Evolutionary conservation across 23 red algal species (phyloP).

Genomic region (Rhodosorus marinus): DNA sequence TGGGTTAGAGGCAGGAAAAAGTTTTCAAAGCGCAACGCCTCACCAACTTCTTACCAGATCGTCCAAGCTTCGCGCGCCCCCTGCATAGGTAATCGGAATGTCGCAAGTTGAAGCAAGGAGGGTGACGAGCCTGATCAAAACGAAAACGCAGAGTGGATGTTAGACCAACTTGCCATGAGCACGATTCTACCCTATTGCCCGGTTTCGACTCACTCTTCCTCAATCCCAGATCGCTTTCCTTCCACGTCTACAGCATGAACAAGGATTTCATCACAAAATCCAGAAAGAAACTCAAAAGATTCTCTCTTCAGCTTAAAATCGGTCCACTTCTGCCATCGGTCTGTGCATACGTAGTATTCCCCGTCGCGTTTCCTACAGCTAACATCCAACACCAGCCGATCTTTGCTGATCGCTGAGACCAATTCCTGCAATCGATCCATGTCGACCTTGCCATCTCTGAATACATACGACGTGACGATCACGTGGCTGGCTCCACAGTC

Average conservation of each 20-base stretch:
- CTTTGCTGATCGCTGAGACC: constrained; percentile 16
- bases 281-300: constrained; percentile 21
- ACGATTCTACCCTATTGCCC: background rate
- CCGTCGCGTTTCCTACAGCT: constrained; percentile 40
- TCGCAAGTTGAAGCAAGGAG: constrained; percentile 3
- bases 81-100: constrained; percentile 65
- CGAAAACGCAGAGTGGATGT: too few species aligned
- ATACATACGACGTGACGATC: constrained; percentile 96
- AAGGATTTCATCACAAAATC: constrained; percentile 65
- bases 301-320: constrained; percentile 23
- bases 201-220: constrained; percentile 18
- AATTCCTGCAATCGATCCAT: constrained; percentile 40
- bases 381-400: constrained; percentile 69
- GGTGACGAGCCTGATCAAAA: constrained; percentile 8
- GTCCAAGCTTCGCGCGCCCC: constrained; percentile 33
- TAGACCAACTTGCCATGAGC: background rate
- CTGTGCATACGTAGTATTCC: constrained; percentile 76
- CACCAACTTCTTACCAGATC: too few species aligned
- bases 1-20: too few species aligned
- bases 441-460: constrained; percentile 43
- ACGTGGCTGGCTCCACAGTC: constrained; percentile 75
- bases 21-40: too few species aligned
- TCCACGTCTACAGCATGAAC: constrained; percentile 95
- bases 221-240: constrained; percentile 69
- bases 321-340: constrained; percentile 63